A percentile compares a stretch with the other conserved stretches of the same genome.
Evolutionary conservation across 768 basidiomycete species (phyloP).

Genomic region (Amanita muscaria): DNA sequence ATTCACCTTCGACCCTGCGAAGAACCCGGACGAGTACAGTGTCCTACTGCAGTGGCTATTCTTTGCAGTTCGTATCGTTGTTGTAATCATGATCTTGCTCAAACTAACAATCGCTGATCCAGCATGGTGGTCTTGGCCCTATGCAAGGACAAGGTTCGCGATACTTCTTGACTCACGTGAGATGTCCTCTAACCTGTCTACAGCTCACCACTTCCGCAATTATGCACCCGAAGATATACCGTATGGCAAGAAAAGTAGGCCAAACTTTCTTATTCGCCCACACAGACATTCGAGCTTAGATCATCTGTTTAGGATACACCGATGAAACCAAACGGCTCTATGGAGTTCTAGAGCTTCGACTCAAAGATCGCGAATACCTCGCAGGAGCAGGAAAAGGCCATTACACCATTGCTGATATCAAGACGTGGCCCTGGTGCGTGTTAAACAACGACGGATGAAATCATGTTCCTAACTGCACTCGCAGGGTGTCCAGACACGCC

Average conservation of each 20-base stretch:
- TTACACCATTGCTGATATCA: constrained; percentile 66
- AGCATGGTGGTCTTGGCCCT: constrained; percentile 81
- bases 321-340: constrained; percentile 82
- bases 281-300: not conserved
- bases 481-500: constrained; percentile 46
- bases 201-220: constrained; percentile 64
- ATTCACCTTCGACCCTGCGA: constrained; percentile 53
- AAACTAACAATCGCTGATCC: constrained; percentile 1
- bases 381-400: constrained; percentile 67
- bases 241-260: constrained; percentile 56
- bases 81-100: not conserved
- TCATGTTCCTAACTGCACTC: not conserved
- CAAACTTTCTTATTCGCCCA: not conserved
- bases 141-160: constrained; percentile 81
- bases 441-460: not conserved
- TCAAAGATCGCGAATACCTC: constrained; percentile 69
- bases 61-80: constrained; percentile 45
- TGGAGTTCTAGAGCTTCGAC: constrained; percentile 71
- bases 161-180: too few relatives aligned
- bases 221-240: constrained; percentile 59
- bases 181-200: too few relatives aligned
- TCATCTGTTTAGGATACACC: constrained; percentile 43
- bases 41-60: constrained; percentile 83
- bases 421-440: constrained; percentile 42
- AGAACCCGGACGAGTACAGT: constrained; percentile 51